Conservation (phyloP, 306 rosid genomes). For the Sphenostylis stenocarpa region DNA sequence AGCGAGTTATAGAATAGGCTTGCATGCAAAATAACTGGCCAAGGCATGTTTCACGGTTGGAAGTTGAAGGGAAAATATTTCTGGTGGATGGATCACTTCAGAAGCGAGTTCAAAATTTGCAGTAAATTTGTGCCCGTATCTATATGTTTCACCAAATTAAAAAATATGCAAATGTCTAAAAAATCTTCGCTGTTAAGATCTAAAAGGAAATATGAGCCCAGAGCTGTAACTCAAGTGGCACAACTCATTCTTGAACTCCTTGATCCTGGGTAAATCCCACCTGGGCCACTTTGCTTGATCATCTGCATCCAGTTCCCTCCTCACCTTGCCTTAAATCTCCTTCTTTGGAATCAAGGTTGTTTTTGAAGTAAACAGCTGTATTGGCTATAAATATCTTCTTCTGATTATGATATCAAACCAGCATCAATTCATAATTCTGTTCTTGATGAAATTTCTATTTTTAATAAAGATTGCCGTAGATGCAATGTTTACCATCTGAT, state of each 20-base stretch:
- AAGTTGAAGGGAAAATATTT: conserved; percentile 12
- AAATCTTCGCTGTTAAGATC: neutral
- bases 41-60: neutral
- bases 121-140: neutral
- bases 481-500: conserved; percentile 24
- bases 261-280: neutral
- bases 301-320: conserved; percentile 8
- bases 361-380: neutral
- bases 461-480: conserved; percentile 7
- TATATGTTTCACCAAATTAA: neutral
- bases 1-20: neutral
- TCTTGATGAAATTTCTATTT: neutral
- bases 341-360: neutral
- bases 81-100: conserved; percentile 19
- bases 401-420: neutral
- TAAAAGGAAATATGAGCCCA: neutral
- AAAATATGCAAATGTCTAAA: conserved; percentile 5
- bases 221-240: conserved; percentile 8
- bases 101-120: neutral
- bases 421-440: neutral
- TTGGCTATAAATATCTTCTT: neutral
- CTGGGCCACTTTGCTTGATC: neutral
- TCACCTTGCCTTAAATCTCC: neutral
- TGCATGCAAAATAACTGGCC: neutral
- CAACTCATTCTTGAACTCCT: neutral